Evolutionary conservation across 345 rosid genomes (phyloP), one percentile per base, ranked within the genome.

Genomic region (Luvunga scandens): DNA sequence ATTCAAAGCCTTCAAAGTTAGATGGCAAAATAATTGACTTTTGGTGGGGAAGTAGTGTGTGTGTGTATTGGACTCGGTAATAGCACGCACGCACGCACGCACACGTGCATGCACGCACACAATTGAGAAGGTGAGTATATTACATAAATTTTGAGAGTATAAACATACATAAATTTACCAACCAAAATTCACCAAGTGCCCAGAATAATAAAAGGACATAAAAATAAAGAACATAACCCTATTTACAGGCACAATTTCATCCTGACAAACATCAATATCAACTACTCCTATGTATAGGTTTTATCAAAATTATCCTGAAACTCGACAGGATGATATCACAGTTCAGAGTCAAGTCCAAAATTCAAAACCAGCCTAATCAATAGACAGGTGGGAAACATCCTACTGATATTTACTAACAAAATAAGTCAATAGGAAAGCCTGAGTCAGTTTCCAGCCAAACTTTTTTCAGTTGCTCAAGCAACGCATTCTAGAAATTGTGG

Each of bases 1-100:
- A 62, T 34, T 36, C 27, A 64, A 74, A n/a, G 21, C 50, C 56
- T 33, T 50, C 48, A 42, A 56, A 66, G 59, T 78, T 28, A 78
- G 81, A 30, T 27, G 63, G 57, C 36, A 75, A 39, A 68, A 55
- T 9, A 12, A 65, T 50, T 18, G 39, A 63, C 9, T 55, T 45
- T 18, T 39, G 7, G 57, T 25, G 30, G 67, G 34, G 12, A 42
- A 19, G 18, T 61, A 31, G 18, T 25, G 14, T 42, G 25, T 45
- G 14, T 42, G 28, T 42, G 13, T 38, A 7, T 69, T 42, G 14
- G 1, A 36, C 42, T 16, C 19, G 4, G 56, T 33, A 12, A 27
- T 25, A 28, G 42, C 45, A 24, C n/a, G 59, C 3, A 42, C 4
- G 18, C 55, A 25, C 33, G 42, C n/a, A 25, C 42, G 9, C 45